These are phyloP conservation scores for Elsinoe necatrix DNA, from an alignment of 2,329 filamentous ascomycete species.

Conservation along the genomic window DNA sequence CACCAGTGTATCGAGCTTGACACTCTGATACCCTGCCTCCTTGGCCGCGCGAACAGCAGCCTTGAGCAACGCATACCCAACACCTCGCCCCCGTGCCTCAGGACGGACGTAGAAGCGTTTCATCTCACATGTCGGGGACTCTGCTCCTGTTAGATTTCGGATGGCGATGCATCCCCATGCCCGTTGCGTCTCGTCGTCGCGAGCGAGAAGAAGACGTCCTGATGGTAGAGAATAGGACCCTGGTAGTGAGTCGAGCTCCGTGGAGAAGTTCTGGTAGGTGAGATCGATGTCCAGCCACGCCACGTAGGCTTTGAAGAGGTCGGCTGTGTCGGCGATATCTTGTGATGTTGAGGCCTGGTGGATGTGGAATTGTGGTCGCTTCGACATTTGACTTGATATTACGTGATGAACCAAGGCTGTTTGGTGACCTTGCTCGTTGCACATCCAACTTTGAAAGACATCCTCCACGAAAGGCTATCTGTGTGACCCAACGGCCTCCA, in stretches of 20 bases:
- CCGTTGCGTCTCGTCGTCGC: slow-evolving; percentile 20
- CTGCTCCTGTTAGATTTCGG: slow-evolving; percentile 23
- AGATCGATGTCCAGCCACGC: slow-evolving; percentile 45
- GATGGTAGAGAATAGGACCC: slow-evolving; percentile 44
- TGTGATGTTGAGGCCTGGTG: slow-evolving; percentile 32
- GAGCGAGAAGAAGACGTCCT: slow-evolving; percentile 45
- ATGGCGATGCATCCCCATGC: slow-evolving; percentile 46
- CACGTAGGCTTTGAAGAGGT: slow-evolving; percentile 35
- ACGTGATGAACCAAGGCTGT: not conserved
- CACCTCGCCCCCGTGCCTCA: slow-evolving; percentile 40
- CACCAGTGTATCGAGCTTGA: slow-evolving; percentile 48
- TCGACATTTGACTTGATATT: not conserved
- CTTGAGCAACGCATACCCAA: slow-evolving; percentile 42
- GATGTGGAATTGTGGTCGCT: slow-evolving; percentile 25
- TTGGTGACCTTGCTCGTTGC: not conserved
- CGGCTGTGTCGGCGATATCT: slow-evolving; percentile 33
- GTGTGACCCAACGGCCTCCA: no score
- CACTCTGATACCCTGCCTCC: slow-evolving; percentile 42
- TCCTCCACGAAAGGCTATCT: no score
- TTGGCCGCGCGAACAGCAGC: slow-evolving; percentile 39
- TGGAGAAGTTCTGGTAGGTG: slow-evolving; percentile 47
- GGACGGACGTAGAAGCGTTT: slow-evolving; percentile 50
- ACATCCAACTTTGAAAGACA: not conserved
- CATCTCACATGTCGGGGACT: slow-evolving; percentile 37
- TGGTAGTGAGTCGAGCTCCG: slow-evolving; percentile 46